phyloP scores from a whole-genome alignment of 306 rosid species.

The cucumber (Cucumis sativus) region DNA sequence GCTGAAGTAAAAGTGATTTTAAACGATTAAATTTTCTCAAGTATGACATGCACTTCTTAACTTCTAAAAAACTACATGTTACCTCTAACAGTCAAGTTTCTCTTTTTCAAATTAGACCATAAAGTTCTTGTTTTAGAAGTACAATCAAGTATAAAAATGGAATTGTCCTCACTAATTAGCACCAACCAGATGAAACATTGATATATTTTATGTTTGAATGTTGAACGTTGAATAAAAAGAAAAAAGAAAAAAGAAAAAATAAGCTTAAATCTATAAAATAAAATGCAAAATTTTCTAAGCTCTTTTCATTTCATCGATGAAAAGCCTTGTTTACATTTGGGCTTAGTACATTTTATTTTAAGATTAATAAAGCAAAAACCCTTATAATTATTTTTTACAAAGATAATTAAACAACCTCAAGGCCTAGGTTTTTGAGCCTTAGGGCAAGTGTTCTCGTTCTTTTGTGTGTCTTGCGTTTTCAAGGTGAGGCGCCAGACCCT shows the following conservation, averaged over 20 bases:
- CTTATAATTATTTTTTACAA: too few species aligned
- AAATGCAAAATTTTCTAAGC: neutral
- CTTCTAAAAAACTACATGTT: neutral
- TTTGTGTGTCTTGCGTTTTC: too few species aligned
- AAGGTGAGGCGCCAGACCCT: too few species aligned
- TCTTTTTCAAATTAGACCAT: neutral
- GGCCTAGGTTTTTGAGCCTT: too few species aligned
- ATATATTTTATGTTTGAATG: neutral
- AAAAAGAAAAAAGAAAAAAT: too few species aligned
- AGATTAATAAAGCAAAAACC: too few species aligned
- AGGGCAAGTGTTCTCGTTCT: too few species aligned
- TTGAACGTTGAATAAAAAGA: too few species aligned
- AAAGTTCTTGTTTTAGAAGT: neutral
- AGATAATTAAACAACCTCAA: too few species aligned
- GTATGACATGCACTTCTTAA: neutral
- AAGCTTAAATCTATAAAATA: neutral
- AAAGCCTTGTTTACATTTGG: too few species aligned
- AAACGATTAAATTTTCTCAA: neutral
- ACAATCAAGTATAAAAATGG: neutral
- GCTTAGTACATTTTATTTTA: too few species aligned
- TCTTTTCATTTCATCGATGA: too few species aligned
- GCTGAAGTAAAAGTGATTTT: slow-evolving; percentile 36
- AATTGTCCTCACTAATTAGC: neutral
- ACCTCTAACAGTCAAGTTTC: neutral
- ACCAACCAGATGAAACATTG: neutral